Evolutionary conservation across 2,329 filamentous ascomycete species (phyloP), one percentile per base, ranked within the genome.

Genomic region (Neonectria hederae): DNA sequence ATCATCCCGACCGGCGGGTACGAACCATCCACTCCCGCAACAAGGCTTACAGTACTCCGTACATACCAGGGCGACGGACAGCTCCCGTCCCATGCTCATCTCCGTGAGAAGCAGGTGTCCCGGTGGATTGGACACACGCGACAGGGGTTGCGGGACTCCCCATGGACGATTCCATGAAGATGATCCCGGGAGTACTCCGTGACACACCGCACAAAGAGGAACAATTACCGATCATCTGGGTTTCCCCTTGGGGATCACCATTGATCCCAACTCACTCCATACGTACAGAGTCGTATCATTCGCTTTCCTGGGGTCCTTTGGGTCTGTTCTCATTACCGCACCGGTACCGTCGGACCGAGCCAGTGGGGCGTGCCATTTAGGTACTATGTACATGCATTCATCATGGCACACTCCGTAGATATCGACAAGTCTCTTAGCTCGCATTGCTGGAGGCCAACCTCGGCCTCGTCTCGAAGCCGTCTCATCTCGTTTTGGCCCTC

Each of bases 171-270:
- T 22, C 45, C 13, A n/a, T n/a, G 45, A n/a, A 46, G 45, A 14
- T 28, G 45, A 48, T 48, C 45, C 45, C 13, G 45, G 45, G 7
- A 24, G 22, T 7, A 6, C 35, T 38, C 35, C 35, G 35, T 38
- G 35, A 5, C 35, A 38, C 13, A 10, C 11, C 30, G 30, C 30
- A 13, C 30, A 32, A 35, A n/a, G 7, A 28, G 21, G 21, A 11
- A 26, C 45, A 46, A 43, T 43, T 59, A 30, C 56, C 56, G 56
- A 30, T 49, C 57, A 35, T 53, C 57, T 59, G 57, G 49, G 32
- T 54, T 54, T 49, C 38, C 28, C 22, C 43, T 49, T 28, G 46
- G 46, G 49, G 35, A 52, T 53, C 48, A 46, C 28, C 57, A 52
- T 46, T 46, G 49, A 59, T 38, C 48, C 49, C 30, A 48, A 28